These are phyloP conservation scores for Helotiales sp. DNA, from an alignment of 2,329 filamentous ascomycete species.

Conservation along the genomic window DNA sequence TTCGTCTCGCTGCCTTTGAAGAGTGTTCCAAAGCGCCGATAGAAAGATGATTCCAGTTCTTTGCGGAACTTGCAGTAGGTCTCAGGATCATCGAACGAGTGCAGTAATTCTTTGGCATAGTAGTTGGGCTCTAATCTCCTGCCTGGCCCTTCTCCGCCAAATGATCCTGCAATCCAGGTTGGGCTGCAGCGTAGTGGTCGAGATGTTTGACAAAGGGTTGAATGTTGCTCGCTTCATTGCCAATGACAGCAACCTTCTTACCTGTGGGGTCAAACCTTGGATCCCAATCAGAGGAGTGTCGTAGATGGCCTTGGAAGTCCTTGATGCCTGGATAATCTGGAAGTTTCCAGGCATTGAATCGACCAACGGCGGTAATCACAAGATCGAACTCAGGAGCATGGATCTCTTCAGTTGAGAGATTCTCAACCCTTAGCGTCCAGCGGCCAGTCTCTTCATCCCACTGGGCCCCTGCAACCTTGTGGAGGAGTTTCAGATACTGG, in stretches of 20 bases:
- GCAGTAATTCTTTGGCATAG: slow-evolving; percentile 57
- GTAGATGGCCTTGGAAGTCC: slow-evolving; percentile 53
- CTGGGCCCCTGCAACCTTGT: slow-evolving; percentile 57
- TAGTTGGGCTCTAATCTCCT: slow-evolving; percentile 54
- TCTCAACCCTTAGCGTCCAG: slow-evolving; percentile 55
- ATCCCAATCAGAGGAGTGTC: slow-evolving; percentile 68
- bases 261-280: slow-evolving; percentile 51
- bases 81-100: slow-evolving; percentile 60
- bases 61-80: slow-evolving; percentile 66
- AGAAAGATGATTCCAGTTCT: slow-evolving; percentile 64
- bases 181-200: slow-evolving; percentile 50
- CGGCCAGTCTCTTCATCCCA: slow-evolving; percentile 58
- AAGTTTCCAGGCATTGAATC: slow-evolving; percentile 70
- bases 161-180: slow-evolving; percentile 65
- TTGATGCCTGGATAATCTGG: slow-evolving; percentile 64
- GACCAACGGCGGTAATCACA: slow-evolving; percentile 66
- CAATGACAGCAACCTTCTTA: slow-evolving; percentile 56
- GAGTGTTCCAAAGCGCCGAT: slow-evolving; percentile 53
- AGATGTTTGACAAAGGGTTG: slow-evolving; percentile 36
- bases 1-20: slow-evolving; percentile 53
- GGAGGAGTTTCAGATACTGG: slow-evolving; percentile 58
- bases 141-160: slow-evolving; percentile 31
- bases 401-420: slow-evolving; percentile 46
- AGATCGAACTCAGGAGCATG: slow-evolving; percentile 59
- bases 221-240: slow-evolving; percentile 55